phyloP scores from a whole-genome alignment of 1,284 basidiomycete genomes.

The Tylopilus orsonianus region DNA sequence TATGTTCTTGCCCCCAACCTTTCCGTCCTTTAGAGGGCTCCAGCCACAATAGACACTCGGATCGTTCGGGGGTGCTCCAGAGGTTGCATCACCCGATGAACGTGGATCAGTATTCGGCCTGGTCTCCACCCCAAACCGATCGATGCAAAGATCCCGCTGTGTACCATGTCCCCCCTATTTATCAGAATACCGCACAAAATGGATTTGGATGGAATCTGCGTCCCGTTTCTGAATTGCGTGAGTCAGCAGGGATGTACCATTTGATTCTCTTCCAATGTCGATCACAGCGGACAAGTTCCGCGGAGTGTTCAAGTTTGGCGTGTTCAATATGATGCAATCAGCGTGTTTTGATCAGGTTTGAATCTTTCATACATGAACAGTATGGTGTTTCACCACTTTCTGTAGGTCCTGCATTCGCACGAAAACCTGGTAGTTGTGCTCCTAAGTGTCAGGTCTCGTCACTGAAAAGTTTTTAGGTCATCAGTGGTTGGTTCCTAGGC shows the following conservation, averaged over 20 bases:
- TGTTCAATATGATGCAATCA: slow-evolving; percentile 91
- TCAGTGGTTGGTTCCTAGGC: slow-evolving; percentile 60
- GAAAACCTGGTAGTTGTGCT: slow-evolving; percentile 67
- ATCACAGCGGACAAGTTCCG: slow-evolving; percentile 77
- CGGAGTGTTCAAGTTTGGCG: slow-evolving; percentile 79
- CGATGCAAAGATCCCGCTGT: background rate
- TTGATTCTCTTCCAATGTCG: background rate
- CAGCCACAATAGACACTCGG: background rate
- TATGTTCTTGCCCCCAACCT: background rate
- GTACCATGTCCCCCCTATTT: background rate
- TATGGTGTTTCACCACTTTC: slow-evolving; percentile 1
- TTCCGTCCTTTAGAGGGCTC: slow-evolving; percentile 12
- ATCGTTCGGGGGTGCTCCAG: background rate
- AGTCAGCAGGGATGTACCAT: slow-evolving; percentile 27
- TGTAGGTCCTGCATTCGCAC: slow-evolving; percentile 63
- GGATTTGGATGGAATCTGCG: slow-evolving; percentile 49
- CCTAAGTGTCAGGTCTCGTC: slow-evolving; percentile 1
- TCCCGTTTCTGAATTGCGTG: slow-evolving; percentile 72
- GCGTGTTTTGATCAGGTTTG: slow-evolving; percentile 75
- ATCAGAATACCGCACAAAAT: slow-evolving; percentile 37
- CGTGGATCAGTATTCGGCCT: background rate
- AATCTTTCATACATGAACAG: slow-evolving; percentile 3
- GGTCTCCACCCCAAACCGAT: background rate
- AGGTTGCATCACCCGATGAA: background rate
- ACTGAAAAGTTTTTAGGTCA: slow-evolving; percentile 48